Percentiles rank a stretch among this genome's conserved stretches.
Conservation (phyloP, 1,284 basidiomycete genomes). For the Rhodotorula sp. region DNA sequence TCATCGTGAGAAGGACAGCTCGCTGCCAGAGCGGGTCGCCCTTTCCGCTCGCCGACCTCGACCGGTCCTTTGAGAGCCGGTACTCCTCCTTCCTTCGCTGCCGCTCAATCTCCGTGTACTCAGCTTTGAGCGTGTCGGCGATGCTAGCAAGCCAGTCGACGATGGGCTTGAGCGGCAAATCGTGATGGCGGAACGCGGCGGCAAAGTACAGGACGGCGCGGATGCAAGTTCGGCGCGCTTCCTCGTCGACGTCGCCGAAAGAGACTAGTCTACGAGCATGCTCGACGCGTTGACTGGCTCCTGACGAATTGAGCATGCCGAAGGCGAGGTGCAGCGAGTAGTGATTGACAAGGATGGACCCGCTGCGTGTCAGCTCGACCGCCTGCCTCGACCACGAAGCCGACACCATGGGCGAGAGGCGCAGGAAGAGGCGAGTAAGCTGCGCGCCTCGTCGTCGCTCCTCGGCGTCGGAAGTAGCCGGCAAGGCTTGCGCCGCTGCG, state of each 20-base stretch:
- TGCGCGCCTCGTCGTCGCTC: background rate
- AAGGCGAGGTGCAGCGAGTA: slow-evolving; percentile 75
- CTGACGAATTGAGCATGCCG: slow-evolving; percentile 66
- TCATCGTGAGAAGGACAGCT: slow-evolving; percentile 32
- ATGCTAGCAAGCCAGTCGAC: slow-evolving; percentile 70
- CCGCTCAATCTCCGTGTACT: slow-evolving; percentile 53
- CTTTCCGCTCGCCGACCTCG: background rate
- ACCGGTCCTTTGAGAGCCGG: background rate
- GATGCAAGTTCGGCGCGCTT: slow-evolving; percentile 70
- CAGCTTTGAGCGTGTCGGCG: slow-evolving; percentile 60
- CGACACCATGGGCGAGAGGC: slow-evolving; percentile 69
- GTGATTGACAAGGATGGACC: slow-evolving; percentile 83
- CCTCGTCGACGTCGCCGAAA: slow-evolving; percentile 66
- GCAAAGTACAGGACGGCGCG: slow-evolving; percentile 75
- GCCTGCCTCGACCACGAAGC: slow-evolving; percentile 63
- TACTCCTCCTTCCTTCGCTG: slow-evolving; percentile 29
- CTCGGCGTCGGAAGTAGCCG: slow-evolving; percentile 50
- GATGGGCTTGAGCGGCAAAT: slow-evolving; percentile 59
- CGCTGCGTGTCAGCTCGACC: slow-evolving; percentile 58
- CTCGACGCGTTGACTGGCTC: slow-evolving; percentile 59
- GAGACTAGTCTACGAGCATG: slow-evolving; percentile 66
- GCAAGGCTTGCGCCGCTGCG: slow-evolving; percentile 55
- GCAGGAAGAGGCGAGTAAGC: slow-evolving; percentile 71
- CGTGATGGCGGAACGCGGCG: slow-evolving; percentile 64
- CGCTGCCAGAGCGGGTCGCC: slow-evolving; percentile 27